Conservation (phyloP, 257 asterid genomes). For the Primulina eburnea region DNA sequence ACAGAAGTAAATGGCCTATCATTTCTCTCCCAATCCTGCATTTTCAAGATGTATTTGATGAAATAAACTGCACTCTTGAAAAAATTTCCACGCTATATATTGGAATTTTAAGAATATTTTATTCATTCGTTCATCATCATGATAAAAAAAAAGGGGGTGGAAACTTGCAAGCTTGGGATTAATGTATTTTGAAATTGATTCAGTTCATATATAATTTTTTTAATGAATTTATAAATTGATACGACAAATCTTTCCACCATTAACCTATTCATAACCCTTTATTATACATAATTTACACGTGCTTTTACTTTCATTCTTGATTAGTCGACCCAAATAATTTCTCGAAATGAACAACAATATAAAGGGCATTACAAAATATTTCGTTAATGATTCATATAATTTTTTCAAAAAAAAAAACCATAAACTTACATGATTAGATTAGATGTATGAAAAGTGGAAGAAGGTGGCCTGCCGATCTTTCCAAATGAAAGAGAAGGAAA, state of each 20-base stretch:
- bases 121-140: background rate
- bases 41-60: slow-evolving; percentile 3
- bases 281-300: background rate
- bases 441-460: slow-evolving; percentile 23
- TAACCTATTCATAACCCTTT: background rate
- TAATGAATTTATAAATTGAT: too few relatives aligned
- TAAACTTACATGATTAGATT: slow-evolving; percentile 27
- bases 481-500: slow-evolving; percentile 19
- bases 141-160: too few relatives aligned
- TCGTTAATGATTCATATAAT: too few relatives aligned
- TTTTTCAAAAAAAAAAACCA: background rate
- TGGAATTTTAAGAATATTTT: background rate
- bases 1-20: slow-evolving; percentile 49
- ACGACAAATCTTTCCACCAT: background rate
- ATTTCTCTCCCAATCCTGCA: slow-evolving; percentile 59
- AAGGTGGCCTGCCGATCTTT: slow-evolving; percentile 25
- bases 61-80: background rate
- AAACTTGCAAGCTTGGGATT: too few relatives aligned
- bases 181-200: too few relatives aligned
- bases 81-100: too few relatives aligned
- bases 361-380: background rate
- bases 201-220: too few relatives aligned
- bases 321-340: background rate
- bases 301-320: background rate
- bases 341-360: background rate